Evolutionary conservation across 148 eudicot genomes (phyloP).

Genomic region (Rhododendron griersonianum): DNA sequence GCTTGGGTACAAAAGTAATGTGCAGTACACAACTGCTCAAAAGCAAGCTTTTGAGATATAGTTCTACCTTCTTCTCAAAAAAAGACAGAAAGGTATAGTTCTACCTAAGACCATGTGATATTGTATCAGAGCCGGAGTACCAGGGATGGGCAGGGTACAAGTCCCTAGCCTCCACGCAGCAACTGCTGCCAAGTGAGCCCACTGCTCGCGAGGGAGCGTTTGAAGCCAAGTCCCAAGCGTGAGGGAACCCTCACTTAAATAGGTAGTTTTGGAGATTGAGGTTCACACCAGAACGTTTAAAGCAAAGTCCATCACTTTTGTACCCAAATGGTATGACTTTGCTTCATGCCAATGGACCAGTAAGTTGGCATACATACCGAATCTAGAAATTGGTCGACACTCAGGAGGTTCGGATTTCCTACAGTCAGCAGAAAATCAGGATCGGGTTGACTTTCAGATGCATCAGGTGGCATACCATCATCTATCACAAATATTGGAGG

Average conservation of each 20-base stretch:
- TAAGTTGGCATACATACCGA: constrained; percentile 28
- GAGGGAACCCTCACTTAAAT: background rate
- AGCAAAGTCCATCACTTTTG: background rate
- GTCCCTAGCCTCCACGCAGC: background rate
- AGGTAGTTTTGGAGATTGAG: background rate
- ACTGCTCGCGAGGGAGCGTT: background rate
- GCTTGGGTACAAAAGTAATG: background rate
- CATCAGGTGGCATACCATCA: constrained; percentile 27
- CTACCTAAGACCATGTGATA: background rate
- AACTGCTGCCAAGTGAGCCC: background rate
- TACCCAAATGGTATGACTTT: background rate
- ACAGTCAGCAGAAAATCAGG: constrained; percentile 28
- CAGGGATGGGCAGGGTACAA: background rate
- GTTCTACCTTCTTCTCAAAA: background rate
- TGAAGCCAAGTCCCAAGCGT: background rate
- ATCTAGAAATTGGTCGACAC: constrained; percentile 58
- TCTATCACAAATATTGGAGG: constrained; percentile 30
- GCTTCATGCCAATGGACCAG: background rate
- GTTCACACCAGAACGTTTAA: background rate
- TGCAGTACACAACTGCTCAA: background rate
- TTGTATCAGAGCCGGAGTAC: background rate
- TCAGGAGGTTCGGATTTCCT: constrained; percentile 37
- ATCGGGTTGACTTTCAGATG: constrained; percentile 24
- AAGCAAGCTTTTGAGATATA: background rate
- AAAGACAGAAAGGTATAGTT: background rate